Percentiles rank a stretch among this genome's conserved stretches.
Conservation (phyloP, 495 filamentous ascomycete species). For the Neurospora sp. region DNA sequence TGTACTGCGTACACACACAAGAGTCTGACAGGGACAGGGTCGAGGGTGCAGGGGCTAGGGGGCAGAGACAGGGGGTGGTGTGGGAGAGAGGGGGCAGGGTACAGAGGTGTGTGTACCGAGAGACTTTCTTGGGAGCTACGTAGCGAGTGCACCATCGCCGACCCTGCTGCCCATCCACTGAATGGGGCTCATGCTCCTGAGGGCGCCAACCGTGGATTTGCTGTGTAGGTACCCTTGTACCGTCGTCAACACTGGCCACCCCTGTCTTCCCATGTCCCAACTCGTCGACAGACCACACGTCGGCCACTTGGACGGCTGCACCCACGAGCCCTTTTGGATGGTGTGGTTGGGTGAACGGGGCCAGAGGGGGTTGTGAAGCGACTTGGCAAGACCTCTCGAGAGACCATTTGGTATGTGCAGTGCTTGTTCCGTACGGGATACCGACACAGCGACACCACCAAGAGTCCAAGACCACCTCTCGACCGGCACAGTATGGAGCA, state of each 20-base stretch:
- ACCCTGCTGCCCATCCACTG: background rate
- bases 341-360: background rate
- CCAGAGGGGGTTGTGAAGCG: background rate
- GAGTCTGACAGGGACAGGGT: constrained; percentile 7
- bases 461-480: background rate
- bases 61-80: background rate
- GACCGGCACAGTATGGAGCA: background rate
- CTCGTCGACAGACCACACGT: background rate
- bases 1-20: constrained; percentile 9
- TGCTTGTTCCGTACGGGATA: background rate
- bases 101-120: background rate
- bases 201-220: background rate
- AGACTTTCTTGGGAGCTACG: background rate
- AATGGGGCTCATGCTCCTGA: background rate
- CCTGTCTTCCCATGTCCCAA: background rate
- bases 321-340: background rate
- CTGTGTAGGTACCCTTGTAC: background rate
- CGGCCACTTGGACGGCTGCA: background rate
- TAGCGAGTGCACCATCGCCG: background rate
- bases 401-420: background rate
- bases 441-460: background rate
- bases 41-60: constrained; percentile 7
- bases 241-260: background rate
- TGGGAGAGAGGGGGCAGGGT: background rate
- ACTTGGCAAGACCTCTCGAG: background rate